Evolutionary conservation across 2,329 filamentous ascomycete species (phyloP).

Genomic region (Phaeosphaeria sp.): DNA sequence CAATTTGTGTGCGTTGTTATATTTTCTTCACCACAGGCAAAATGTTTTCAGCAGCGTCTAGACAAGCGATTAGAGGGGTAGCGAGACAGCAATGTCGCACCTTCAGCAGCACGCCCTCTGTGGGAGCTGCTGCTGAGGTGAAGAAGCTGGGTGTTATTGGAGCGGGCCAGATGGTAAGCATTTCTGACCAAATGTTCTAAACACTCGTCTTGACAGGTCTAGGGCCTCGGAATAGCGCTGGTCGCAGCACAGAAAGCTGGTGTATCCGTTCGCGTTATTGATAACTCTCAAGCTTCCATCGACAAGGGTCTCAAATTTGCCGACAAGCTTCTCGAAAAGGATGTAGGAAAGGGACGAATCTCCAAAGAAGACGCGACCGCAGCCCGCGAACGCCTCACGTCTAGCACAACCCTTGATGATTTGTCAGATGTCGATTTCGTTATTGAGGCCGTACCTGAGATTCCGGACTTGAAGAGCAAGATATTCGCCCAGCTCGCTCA

Average conservation of each 20-base stretch:
- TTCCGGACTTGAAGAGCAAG: slow-evolving; percentile 81
- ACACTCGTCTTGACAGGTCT: slow-evolving; percentile 23
- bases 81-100: slow-evolving; percentile 46
- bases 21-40: background rate
- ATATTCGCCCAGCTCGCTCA: slow-evolving; percentile 86
- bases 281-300: slow-evolving; percentile 81
- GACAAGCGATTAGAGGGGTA: slow-evolving; percentile 29
- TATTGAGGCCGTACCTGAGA: slow-evolving; percentile 96
- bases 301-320: slow-evolving; percentile 92
- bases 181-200: background rate
- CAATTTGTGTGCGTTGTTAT: background rate
- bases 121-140: slow-evolving; percentile 71
- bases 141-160: slow-evolving; percentile 91
- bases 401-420: slow-evolving; percentile 76
- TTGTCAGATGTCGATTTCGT: slow-evolving; percentile 91
- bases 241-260: slow-evolving; percentile 86
- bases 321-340: slow-evolving; percentile 91
- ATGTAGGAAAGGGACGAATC: slow-evolving; percentile 85
- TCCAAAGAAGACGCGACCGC: slow-evolving; percentile 80
- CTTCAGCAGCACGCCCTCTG: slow-evolving; percentile 72
- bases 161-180: slow-evolving; percentile 89
- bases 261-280: slow-evolving; percentile 84
- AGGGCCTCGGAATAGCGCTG: slow-evolving; percentile 95
- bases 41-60: slow-evolving; percentile 45
- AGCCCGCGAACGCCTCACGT: slow-evolving; percentile 70